These are phyloP conservation scores for Didymella exigua DNA, from an alignment of 2,329 filamentous ascomycete species.

Conservation along the genomic window DNA sequence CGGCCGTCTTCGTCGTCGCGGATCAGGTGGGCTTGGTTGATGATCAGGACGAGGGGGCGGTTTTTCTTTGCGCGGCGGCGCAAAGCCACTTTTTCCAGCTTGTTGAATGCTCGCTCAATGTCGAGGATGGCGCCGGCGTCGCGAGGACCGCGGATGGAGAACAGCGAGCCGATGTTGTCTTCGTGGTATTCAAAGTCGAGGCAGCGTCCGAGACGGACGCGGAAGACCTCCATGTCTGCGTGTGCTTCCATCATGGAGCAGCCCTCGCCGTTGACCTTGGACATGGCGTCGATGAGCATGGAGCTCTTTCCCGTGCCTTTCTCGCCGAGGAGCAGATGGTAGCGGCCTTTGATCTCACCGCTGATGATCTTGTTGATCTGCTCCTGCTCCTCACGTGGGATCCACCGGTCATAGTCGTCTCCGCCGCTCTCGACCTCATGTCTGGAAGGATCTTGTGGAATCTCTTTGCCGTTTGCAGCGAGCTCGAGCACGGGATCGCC, in stretches of 20 bases:
- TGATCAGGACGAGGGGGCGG: conserved; percentile 83
- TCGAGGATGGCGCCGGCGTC: conserved; percentile 92
- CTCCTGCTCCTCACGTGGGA: conserved; percentile 79
- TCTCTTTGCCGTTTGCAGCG: conserved; percentile 45
- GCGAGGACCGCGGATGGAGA: conserved; percentile 89
- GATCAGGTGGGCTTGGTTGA: conserved; percentile 92
- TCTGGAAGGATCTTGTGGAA: conserved; percentile 34
- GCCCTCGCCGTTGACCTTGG: conserved; percentile 84
- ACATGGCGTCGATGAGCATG: conserved; percentile 96
- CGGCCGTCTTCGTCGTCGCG: conserved; percentile 92
- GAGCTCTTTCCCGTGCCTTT: conserved; percentile 97
- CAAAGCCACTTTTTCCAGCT: conserved; percentile 93
- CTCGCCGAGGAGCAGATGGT: conserved; percentile 89
- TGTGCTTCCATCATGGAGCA: conserved; percentile 97
- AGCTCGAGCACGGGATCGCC: conserved; percentile 89
- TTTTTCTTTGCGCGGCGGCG: conserved; percentile 65
- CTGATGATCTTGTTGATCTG: conserved; percentile 82
- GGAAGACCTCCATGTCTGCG: conserved; percentile 92
- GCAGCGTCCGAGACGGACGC: conserved; percentile 88
- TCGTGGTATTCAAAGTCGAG: conserved; percentile 97
- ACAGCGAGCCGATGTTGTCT: conserved; percentile 95
- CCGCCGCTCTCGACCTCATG: conserved; percentile 24
- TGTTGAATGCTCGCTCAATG: conserved; percentile 96
- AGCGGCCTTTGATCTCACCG: conserved; percentile 77
- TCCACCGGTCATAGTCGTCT: conserved; percentile 72